phyloP scores from a whole-genome alignment of 2,329 filamentous ascomycete species.

The Trichoderma brevicompactum region DNA sequence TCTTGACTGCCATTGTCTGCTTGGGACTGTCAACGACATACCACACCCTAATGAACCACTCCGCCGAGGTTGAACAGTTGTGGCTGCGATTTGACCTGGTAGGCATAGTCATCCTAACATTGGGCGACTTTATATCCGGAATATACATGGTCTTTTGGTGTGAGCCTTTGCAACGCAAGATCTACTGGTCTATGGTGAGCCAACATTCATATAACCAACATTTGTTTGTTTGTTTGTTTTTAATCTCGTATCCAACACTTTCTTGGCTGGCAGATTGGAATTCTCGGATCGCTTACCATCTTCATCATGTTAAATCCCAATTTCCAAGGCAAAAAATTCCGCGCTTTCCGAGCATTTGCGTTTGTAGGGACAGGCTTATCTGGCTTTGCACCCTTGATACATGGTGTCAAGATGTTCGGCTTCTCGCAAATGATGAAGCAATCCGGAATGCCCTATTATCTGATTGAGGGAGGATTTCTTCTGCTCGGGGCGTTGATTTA shows the following conservation, averaged over 20 bases:
- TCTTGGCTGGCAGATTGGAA: not conserved
- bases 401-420: conserved; percentile 14
- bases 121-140: conserved; percentile 17
- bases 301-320: conserved; percentile 19
- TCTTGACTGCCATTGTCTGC: conserved; percentile 9
- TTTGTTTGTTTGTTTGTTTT: not conserved
- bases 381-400: conserved; percentile 22
- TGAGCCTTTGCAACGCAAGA: conserved; percentile 16
- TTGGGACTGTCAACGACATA: conserved; percentile 16
- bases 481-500: conserved; percentile 17
- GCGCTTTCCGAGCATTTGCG: conserved; percentile 14
- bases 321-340: conserved; percentile 9
- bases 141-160: conserved; percentile 25
- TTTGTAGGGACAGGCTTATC: conserved; percentile 14
- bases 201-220: not conserved
- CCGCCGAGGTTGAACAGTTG: conserved; percentile 5
- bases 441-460: conserved; percentile 19
- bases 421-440: conserved; percentile 22
- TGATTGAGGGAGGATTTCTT: conserved; percentile 12
- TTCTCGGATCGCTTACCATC: conserved; percentile 22
- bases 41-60: conserved; percentile 14
- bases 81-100: conserved; percentile 11
- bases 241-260: not conserved
- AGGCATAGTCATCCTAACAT: conserved; percentile 12
- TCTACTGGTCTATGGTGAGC: conserved; percentile 24